phyloP scores from a whole-genome alignment of 73 alveolate species.

The Chromera velia region DNA sequence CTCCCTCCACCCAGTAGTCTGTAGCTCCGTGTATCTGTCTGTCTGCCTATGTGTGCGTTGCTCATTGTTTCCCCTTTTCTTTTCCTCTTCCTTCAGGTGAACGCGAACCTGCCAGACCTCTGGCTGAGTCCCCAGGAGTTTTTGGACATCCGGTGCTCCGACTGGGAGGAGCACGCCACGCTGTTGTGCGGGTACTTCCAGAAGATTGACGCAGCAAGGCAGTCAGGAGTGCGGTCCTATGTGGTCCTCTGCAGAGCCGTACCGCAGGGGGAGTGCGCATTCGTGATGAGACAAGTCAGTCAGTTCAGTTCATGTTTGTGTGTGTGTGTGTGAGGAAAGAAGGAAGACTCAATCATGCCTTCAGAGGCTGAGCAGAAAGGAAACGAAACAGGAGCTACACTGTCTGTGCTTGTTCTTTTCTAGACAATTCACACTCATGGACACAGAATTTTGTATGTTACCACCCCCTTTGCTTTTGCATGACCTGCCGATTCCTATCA shows the following conservation, averaged over 20 bases:
- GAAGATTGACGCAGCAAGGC: conserved; percentile 61
- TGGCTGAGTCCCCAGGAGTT: conserved; percentile 78
- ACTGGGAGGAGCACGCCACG: conserved; percentile 83
- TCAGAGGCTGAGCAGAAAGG: too few species aligned
- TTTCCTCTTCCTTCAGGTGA: too few species aligned
- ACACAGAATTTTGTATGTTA: conserved; percentile 77
- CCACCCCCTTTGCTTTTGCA: too few species aligned
- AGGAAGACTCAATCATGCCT: too few species aligned
- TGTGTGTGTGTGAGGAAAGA: background rate
- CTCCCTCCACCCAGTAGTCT: too few species aligned
- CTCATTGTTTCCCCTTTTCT: conserved; percentile 67
- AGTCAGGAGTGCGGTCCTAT: conserved; percentile 57
- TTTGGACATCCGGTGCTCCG: conserved; percentile 73
- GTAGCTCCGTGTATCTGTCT: too few species aligned
- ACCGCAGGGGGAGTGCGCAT: conserved; percentile 80
- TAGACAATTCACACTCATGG: conserved; percentile 47
- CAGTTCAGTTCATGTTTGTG: background rate
- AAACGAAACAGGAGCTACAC: too few species aligned
- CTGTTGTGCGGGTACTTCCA: conserved; percentile 78
- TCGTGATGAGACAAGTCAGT: conserved; percentile 57
- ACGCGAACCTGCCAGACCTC: conserved; percentile 86
- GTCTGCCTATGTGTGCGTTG: background rate
- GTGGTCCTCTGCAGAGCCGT: conserved; percentile 69
- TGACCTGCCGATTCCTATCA: too few species aligned
- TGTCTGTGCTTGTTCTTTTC: background rate